Conservation (phyloP, 805 yeast genomes). For the Helenozyma baotianmanensis region DNA sequence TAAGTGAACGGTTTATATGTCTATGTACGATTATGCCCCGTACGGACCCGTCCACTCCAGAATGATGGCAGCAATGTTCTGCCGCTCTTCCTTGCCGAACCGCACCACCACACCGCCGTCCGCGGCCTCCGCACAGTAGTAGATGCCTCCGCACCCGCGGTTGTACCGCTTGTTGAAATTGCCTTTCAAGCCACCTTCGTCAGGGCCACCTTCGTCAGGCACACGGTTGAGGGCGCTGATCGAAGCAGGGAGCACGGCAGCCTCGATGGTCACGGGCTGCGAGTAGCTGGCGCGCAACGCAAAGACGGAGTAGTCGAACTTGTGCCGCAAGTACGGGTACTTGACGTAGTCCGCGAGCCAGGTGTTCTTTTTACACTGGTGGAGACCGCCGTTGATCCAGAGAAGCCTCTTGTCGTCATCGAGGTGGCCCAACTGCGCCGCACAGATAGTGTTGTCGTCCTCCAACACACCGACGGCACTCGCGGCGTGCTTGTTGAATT, state of each 20-base stretch:
- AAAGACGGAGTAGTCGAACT: slow-evolving; percentile 6
- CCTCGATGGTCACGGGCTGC: slow-evolving; percentile 5
- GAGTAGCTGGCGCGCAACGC: slow-evolving; percentile 7
- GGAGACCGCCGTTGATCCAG: slow-evolving; percentile 29
- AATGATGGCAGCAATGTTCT: slow-evolving; percentile 4
- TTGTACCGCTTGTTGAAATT: slow-evolving; percentile 8
- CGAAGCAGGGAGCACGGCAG: slow-evolving; percentile 11
- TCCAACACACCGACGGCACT: slow-evolving; percentile 19
- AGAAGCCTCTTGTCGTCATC: slow-evolving; percentile 14
- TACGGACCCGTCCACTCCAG: slow-evolving; percentile 11
- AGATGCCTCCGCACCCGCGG: slow-evolving; percentile 13
- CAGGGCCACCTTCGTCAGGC: too few species aligned
- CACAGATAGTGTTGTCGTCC: slow-evolving; percentile 16
- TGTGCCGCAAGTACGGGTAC: slow-evolving; percentile 7
- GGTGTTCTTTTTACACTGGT: slow-evolving; percentile 18
- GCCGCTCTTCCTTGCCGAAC: slow-evolving; percentile 5
- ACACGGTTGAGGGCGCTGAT: slow-evolving; percentile 6
- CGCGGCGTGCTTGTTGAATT: slow-evolving; percentile 18
- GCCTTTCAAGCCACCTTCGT: slow-evolving; percentile 2
- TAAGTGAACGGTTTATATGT: too few species aligned
- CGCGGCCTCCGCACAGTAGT: slow-evolving; percentile 12
- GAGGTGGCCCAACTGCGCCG: slow-evolving; percentile 25
- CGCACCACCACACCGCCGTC: slow-evolving; percentile 8
- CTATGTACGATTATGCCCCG: too few species aligned
- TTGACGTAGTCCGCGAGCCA: slow-evolving; percentile 11